Evolutionary conservation across 2,329 filamentous ascomycete genomes (phyloP).

Genomic region (Phaeosphaeriaceae sp.): DNA sequence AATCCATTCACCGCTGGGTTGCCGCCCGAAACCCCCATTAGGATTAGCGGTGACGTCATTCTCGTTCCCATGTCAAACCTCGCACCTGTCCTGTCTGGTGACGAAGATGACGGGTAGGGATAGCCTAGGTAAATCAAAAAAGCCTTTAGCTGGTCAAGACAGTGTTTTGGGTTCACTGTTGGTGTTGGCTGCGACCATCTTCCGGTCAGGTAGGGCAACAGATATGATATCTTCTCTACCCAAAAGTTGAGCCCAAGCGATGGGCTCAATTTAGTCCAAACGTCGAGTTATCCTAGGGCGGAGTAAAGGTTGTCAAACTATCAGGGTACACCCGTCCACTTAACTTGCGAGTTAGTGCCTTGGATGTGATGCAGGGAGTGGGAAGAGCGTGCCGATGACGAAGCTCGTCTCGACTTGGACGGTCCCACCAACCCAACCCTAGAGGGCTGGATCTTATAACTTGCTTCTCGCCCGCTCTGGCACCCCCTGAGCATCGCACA

Average conservation of each 20-base stretch:
- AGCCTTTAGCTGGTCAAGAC: too few species aligned
- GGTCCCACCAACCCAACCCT: conserved; percentile 23
- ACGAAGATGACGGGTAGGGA: too few species aligned
- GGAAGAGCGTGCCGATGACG: conserved; percentile 31
- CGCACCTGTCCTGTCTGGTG: too few species aligned
- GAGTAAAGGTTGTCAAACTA: not conserved
- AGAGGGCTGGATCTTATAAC: conserved; percentile 17
- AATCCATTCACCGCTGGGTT: too few species aligned
- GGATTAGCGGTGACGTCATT: too few species aligned
- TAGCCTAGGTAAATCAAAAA: too few species aligned
- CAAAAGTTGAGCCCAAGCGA: not conserved
- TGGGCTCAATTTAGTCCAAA: not conserved
- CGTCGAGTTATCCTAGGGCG: not conserved
- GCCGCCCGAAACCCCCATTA: too few species aligned
- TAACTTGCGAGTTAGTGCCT: conserved; percentile 13
- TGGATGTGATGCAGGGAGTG: conserved; percentile 11
- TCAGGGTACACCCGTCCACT: conserved; percentile 11
- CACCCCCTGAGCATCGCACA: not conserved
- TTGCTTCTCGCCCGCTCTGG: conserved; percentile 11
- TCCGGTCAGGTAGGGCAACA: not conserved
- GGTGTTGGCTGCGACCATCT: too few species aligned
- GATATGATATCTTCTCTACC: not conserved
- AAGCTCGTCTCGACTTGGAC: conserved; percentile 20
- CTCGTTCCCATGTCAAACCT: too few species aligned
- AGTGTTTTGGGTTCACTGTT: too few species aligned